Evolutionary conservation across 225 moss, liverwort and hornwort genomes (phyloP), one percentile per base, ranked within the genome.

Genomic region (Takakia lepidozioides): DNA sequence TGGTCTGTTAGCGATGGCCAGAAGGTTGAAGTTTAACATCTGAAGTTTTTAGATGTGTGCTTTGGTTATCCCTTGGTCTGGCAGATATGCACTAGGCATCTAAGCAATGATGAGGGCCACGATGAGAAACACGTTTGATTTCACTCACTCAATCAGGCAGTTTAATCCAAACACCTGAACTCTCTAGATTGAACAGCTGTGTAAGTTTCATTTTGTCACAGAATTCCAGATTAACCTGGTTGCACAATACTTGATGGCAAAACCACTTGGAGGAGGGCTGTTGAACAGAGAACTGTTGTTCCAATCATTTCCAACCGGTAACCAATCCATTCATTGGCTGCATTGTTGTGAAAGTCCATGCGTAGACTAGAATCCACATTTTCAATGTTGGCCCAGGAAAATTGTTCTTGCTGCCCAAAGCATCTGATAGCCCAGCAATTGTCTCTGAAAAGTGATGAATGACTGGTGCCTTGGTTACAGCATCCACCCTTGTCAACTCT

Each of bases 361-460:
- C 78, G 73, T 23, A 73, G 69, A 13, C 66, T 78, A 3, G 69
- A 66, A 38, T 78, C 57, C 56, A 78, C 73, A 27, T 59, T 46
- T n/a, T 59, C 60, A 25, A 78, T 65, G 25, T 78, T 78, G 42
- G 37, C 73, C 24, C 66, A 56, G 40, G 69, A 56, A 8, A 78
- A 78, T 10, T 66, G 69, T 19, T 25, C 25, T 27, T 78, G 58
- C 54, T 78, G 65, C 23, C 59, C 48, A 49, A 78, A 78, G 53
- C 65, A 78, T 20, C 78, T 69, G 40, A 78, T 78, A 19, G 73
- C 18, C 78, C 78, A 15, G 78, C 55, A 50, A 78, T 73, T 15
- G 73, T 73, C 62, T 78, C 78, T 11, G 73, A 45, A 53, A 78
- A 78, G 56, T 78, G 78, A 56, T 78, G 73, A 26, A 78, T 73